phyloP scores from a whole-genome alignment of 805 yeast species.

The Candida rishiriensis region DNA sequence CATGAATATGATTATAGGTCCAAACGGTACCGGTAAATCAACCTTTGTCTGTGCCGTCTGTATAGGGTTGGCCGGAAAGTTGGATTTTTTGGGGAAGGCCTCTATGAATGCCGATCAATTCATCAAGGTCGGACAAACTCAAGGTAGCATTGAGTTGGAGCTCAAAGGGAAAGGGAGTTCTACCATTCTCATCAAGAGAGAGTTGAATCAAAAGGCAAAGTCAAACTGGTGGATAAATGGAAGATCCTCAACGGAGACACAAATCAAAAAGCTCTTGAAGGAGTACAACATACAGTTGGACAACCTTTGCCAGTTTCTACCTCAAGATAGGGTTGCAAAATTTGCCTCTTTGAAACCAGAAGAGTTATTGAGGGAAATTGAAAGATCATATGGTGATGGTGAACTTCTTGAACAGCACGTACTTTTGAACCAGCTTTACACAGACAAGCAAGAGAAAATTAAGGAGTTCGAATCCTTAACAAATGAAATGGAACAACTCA shows the following conservation, averaged over 20 bases:
- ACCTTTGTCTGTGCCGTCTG: constrained; percentile 92
- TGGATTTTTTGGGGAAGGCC: constrained; percentile 68
- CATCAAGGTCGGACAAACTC: constrained; percentile 60
- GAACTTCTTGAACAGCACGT: constrained; percentile 55
- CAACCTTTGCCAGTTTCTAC: constrained; percentile 88
- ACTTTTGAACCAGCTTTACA: constrained; percentile 49
- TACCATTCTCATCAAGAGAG: constrained; percentile 39
- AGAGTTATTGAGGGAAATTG: constrained; percentile 68
- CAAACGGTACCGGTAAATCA: constrained; percentile 94
- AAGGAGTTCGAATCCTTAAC: constrained; percentile 28
- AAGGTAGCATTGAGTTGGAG: constrained; percentile 46
- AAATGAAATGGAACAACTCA: constrained; percentile 30
- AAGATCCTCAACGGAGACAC: constrained; percentile 34
- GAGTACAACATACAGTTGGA: constrained; percentile 76
- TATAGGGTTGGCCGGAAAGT: constrained; percentile 78
- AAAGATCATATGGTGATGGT: constrained; percentile 69
- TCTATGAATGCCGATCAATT: constrained; percentile 56
- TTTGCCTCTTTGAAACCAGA: constrained; percentile 82
- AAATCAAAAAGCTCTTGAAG: constrained; percentile 41
- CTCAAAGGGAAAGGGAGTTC: constrained; percentile 38
- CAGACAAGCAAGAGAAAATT: constrained; percentile 26
- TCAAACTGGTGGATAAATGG: constrained; percentile 53
- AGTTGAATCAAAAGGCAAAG: constrained; percentile 37
- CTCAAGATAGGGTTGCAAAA: constrained; percentile 92
- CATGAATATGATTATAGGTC: constrained; percentile 89